Base-by-base conservation (phyloP, 768 basidiomycete species). In the Amanita molliuscula region DNA sequence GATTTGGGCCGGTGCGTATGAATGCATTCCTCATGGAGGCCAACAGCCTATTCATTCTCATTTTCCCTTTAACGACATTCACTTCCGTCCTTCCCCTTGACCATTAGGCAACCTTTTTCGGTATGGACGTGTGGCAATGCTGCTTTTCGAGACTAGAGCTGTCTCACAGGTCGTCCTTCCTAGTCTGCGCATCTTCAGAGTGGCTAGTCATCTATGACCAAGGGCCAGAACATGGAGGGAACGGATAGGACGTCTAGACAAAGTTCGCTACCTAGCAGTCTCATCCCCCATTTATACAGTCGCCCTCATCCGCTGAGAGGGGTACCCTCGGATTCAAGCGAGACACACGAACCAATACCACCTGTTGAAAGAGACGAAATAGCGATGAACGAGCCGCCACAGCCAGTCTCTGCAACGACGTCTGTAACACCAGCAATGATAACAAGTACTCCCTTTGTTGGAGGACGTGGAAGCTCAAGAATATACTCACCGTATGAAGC, bases 191-290 rank as follows among this genome's bases (percentile, higher is more conserved):
- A 55, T 53, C 52, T 49, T 48, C 45, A 52, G 40, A 33, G 49
- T 31, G 47, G 47, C 52, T 48, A 36, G 28, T 50, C 50, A 21
- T 35, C 33, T 53, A 44, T 41, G 21, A 44, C 34, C 9, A 29
- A 18, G 26, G 23, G 21, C 34, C 20, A 11, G 28, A 63, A 56
- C 48, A 63, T 62, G 63, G 62, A 62, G 43, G 55, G 56, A 48
- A 49, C 55, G 50, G 58, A 62, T 53, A 55, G 55, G 45, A 54
- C 59, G 45, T 50, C 41, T 41, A 58, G 59, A 52, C 65, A 69
- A 53, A 78, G 75, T 66, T 74, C 74, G 26, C 70, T 81, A 15
- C 78, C 78, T 33, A 67, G 65, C 53, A 74, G 69, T 53, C 68
- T 81, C 35, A 71, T 70, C 50, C 71, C 71, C n/a, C 73, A 71